Evolutionary conservation across 139 green algal genomes (phyloP), one percentile per base, ranked within the genome.

Genomic region (Volvox africanus): DNA sequence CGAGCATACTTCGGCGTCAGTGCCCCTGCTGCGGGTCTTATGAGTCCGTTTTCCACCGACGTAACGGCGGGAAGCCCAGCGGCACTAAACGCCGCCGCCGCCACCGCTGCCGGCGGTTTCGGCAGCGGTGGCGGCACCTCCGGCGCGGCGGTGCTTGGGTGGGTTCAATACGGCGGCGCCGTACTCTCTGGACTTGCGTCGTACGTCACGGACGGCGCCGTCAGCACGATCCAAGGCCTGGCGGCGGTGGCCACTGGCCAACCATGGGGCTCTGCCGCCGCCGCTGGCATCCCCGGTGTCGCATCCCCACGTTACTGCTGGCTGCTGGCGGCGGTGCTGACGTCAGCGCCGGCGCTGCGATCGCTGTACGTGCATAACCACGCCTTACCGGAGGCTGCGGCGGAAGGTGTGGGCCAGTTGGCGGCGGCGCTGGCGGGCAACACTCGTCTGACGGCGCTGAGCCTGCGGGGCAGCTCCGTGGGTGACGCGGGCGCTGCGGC

Each of bases 351-450:
- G 61, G 86, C 86, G 75, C 75, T 91, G 1, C 61, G 32, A 33
- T 78, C 75, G 22, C 86, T 91, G 86, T 86, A 79, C 86, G 30
- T 91, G 0, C 86, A 91, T 75, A 91, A 91, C 75, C 86, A 91
- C 61, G 75, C 75, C 55, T 33, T 91, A 55, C 75, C 86, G 21
- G 75, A 78, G 36, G 32, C 75, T 26, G 75, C 62, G 28, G 44
- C 44, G 55, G 55, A 78, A 33, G 86, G 75, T 0, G 61, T 84
- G n/a, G 73, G 71, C n/a, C 44, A 76, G 50, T 30, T 90, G 50
- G 86, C 71, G 71, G 86, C 86, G 82, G 80, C 80, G 33, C 80
- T 92, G 69, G 33, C 83, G 50, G 61, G 50, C 89, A 89, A 89
- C 82, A 73, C 55, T 32, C 82, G 71, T 26, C 89, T 92, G 37